Conservation (phyloP, 2,329 filamentous ascomycete genomes). For the Fusarium tanahbumbuense region DNA sequence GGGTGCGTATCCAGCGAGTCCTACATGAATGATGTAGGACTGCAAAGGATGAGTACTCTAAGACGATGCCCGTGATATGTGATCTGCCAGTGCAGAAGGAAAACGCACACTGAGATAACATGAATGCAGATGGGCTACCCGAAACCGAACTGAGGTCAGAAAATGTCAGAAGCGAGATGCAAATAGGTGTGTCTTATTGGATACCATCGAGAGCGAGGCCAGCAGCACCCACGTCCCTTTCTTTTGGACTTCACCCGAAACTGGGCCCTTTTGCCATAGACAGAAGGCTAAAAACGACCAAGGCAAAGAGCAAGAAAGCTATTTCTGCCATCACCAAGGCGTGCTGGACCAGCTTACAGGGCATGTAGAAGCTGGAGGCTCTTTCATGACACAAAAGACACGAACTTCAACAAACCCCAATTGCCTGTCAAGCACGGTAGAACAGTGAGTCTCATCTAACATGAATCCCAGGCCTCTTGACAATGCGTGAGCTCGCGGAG, state of each 20-base stretch:
- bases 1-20: background rate
- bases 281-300: background rate
- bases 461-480: no score
- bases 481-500: no score
- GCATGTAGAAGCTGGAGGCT: background rate
- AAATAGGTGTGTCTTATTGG: accelerated
- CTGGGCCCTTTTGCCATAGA: background rate
- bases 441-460: no score
- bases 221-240: no score
- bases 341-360: background rate
- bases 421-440: accelerated
- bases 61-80: accelerated
- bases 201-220: background rate
- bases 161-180: background rate
- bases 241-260: background rate
- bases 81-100: background rate
- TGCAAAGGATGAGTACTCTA: accelerated
- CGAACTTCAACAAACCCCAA: no score
- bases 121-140: accelerated
- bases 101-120: background rate
- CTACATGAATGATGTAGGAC: background rate
- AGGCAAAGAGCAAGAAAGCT: background rate
- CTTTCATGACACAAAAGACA: no score
- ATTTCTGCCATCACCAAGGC: no score
- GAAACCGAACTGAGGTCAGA: background rate